phyloP scores from a whole-genome alignment of 768 basidiomycete species.

The Chlorophyllum brunneum region DNA sequence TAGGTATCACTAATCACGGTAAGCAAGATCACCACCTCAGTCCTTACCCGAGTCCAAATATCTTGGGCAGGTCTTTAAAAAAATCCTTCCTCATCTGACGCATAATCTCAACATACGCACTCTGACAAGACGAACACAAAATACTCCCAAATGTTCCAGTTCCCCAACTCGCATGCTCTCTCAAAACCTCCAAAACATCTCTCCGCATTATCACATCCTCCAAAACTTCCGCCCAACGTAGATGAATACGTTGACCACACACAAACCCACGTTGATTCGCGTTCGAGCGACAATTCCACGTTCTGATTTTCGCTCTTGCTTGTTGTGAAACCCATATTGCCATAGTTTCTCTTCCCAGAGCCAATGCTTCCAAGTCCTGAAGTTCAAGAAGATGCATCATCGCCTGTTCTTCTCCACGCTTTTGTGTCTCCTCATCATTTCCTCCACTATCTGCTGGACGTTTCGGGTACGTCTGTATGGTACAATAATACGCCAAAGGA shows the following conservation, averaged over 20 bases:
- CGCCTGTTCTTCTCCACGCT: background rate
- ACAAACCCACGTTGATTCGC: constrained; percentile 1
- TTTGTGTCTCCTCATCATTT: background rate
- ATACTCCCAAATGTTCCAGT: constrained; percentile 9
- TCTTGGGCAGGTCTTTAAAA: constrained; percentile 6
- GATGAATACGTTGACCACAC: constrained; percentile 9
- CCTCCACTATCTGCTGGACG: background rate
- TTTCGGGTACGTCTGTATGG: constrained; percentile 2
- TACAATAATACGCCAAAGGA: constrained; percentile 7
- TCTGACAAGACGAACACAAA: constrained; percentile 8
- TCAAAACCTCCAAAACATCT: constrained; percentile 15
- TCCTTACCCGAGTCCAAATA: background rate
- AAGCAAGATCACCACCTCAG: background rate
- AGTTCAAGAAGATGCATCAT: constrained; percentile 7
- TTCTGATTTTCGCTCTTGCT: constrained; percentile 1
- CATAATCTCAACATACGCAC: constrained; percentile 11
- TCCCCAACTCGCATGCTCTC: constrained; percentile 8
- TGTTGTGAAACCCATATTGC: constrained; percentile 6
- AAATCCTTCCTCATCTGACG: constrained; percentile 11
- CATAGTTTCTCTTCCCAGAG: constrained; percentile 7
- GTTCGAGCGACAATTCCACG: constrained; percentile 8
- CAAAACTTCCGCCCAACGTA: constrained; percentile 10
- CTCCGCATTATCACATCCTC: constrained; percentile 6
- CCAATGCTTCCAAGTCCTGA: constrained; percentile 1
- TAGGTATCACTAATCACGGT: too few species aligned